Base-by-base conservation (phyloP, 106 monocot species). In the Cymbidium sinense region DNA sequence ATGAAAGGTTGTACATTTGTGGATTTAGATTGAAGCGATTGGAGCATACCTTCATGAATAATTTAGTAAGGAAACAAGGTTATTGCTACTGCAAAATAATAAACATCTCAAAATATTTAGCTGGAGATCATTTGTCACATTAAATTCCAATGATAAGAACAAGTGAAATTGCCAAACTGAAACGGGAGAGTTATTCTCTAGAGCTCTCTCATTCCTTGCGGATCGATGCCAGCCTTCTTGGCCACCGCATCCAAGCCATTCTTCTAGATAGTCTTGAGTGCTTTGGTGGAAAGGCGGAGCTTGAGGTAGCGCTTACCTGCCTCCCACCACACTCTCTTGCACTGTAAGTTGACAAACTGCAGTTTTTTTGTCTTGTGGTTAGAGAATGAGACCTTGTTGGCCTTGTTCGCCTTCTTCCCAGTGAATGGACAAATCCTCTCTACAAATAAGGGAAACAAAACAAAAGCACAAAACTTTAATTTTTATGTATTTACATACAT, bases 261-360 rank as follows among this genome's bases (percentile, higher is more conserved):
- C 89, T 96, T 96, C 81, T 96, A 93, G 29, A 94, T 96, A 74
- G 93, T 96, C 72, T 91, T 91, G 29, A 96, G 37, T 6, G 37
- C 37, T 3, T 39, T 39, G 37, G 37, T 39, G 37, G 37, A 39
- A 39, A 39, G 37, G 5, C 37, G 87, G 36, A 96, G 91, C 84
- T 96, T 96, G 72, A 96, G 73, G 85, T 18, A 96, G 9, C 89
- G 81, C 73, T 96, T 94, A 2, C 96, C 96, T 0, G 91, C 93
- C 77, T 94, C 93, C 96, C 93, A 96, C 96, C 96, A 96, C 21
- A 96, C 77, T 81, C 84, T 89, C 87, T 96, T 96, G 96, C 90
- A 92, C 82, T 96, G 96, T 67, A 96, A 69, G 43, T 96, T 96
- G 35, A 96, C 96, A 78, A 91, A 90, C 67, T 96, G 96, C 54